Conservation (phyloP, 306 rosid genomes). For the Hippophae rhamnoides region DNA sequence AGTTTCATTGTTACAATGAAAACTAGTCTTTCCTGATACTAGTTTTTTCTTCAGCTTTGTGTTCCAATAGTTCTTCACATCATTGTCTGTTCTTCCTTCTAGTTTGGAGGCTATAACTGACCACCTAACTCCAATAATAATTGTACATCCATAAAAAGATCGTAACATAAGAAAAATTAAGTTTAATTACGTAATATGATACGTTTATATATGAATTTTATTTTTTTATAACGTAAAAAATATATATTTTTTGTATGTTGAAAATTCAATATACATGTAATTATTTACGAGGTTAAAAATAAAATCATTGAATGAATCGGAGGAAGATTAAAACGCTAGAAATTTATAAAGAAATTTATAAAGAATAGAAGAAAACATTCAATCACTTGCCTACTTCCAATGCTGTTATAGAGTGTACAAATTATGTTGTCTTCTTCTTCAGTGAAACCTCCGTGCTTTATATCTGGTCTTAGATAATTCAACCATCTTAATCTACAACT, state of each 20-base stretch:
- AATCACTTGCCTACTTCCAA: conserved; percentile 39
- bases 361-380: not conserved
- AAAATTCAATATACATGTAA: too few species aligned
- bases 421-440: conserved; percentile 34
- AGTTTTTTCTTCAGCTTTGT: conserved; percentile 40
- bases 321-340: too few species aligned
- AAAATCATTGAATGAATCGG: too few species aligned
- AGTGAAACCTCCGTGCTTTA: conserved; percentile 40
- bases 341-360: too few species aligned
- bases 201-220: too few species aligned
- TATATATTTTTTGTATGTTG: too few species aligned
- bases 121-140: conserved; percentile 22
- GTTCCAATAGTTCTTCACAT: conserved; percentile 43
- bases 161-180: not conserved
- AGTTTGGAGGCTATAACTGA: conserved; percentile 41
- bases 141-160: not conserved
- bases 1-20: not conserved
- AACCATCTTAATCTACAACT: conserved; percentile 51
- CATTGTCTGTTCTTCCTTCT: conserved; percentile 48
- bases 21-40: not conserved
- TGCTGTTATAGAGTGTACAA: conserved; percentile 16
- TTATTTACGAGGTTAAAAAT: too few species aligned
- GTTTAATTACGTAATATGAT: not conserved
- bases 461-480: conserved; percentile 40
- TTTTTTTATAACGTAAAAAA: too few species aligned